phyloP scores from a whole-genome alignment of 176 grass and related monocot species.

The Cocos nucifera region DNA sequence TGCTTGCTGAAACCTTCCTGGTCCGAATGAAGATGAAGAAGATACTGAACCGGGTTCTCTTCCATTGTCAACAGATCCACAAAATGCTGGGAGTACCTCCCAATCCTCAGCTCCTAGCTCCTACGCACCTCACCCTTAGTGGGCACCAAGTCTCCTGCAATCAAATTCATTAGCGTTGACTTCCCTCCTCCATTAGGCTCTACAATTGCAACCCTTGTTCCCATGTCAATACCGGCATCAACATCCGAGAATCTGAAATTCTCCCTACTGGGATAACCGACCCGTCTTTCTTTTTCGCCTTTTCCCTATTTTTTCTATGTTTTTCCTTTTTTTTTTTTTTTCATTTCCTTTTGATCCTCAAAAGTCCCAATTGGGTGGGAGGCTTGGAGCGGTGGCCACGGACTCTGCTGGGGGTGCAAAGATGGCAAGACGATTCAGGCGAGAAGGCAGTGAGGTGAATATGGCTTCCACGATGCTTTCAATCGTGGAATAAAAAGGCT shows the following conservation, averaged over 20 bases:
- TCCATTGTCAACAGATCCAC: conserved; percentile 94
- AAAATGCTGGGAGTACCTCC: conserved; percentile 92
- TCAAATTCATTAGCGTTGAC: conserved; percentile 88
- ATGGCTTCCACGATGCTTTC: no score
- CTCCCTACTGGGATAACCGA: conserved; percentile 63
- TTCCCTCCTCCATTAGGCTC: conserved; percentile 94
- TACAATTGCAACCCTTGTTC: conserved; percentile 87
- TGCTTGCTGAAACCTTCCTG: conserved; percentile 93
- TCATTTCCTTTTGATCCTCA: no score
- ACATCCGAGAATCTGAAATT: conserved; percentile 79
- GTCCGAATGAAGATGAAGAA: conserved; percentile 84
- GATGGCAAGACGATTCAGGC: no score
- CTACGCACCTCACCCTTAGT: conserved; percentile 65
- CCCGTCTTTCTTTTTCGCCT: no score
- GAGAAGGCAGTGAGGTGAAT: no score
- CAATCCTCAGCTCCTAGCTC: conserved; percentile 89
- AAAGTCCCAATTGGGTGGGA: no score
- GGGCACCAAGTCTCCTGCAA: conserved; percentile 78
- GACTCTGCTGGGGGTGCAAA: no score
- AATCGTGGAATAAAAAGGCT: no score
- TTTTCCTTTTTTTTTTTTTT: no score
- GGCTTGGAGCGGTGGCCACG: no score
- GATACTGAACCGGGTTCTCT: conserved; percentile 89
- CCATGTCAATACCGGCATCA: conserved; percentile 97
- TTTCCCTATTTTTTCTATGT: no score